Conservation (phyloP, 495 filamentous ascomycete genomes). For the Tuber indicum region DNA sequence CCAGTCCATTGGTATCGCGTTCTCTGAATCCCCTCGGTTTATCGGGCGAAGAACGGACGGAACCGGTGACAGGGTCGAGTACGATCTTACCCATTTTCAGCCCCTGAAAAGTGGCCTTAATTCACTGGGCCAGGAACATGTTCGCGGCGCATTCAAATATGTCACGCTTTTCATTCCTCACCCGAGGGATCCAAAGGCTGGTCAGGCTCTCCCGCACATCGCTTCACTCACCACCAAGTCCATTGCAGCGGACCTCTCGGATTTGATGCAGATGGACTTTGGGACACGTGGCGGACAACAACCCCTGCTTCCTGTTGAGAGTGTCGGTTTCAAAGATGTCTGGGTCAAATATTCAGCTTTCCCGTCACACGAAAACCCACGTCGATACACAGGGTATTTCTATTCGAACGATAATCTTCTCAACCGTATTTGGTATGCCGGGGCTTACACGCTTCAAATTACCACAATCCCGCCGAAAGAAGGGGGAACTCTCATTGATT, state of each 20-base stretch:
- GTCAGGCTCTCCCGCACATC: conserved; percentile 27
- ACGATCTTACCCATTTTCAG: conserved; percentile 41
- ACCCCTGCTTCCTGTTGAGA: conserved; percentile 33
- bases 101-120: conserved; percentile 39
- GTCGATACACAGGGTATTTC: conserved; percentile 51
- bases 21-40: conserved; percentile 44
- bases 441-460: conserved; percentile 57
- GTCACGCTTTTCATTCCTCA: conserved; percentile 42
- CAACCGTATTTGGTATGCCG: conserved; percentile 60
- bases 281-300: conserved; percentile 2
- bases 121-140: conserved; percentile 42
- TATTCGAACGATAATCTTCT: conserved; percentile 47
- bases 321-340: conserved; percentile 21
- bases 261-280: neutral
- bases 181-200: conserved; percentile 18
- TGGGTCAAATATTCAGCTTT: conserved; percentile 45
- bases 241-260: conserved; percentile 5
- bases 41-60: conserved; percentile 41
- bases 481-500: conserved; percentile 49
- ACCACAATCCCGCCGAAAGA: conserved; percentile 51
- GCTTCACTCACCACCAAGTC: conserved; percentile 2
- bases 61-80: conserved; percentile 39
- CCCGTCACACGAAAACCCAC: conserved; percentile 42
- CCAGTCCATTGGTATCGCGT: conserved; percentile 41
- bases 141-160: conserved; percentile 45